A percentile compares a stretch with the other conserved stretches of the same genome.
These are phyloP conservation scores for Tetrahymena malaccensis DNA, from an alignment of 73 alveolate genomes.

Conservation along the genomic window DNA sequence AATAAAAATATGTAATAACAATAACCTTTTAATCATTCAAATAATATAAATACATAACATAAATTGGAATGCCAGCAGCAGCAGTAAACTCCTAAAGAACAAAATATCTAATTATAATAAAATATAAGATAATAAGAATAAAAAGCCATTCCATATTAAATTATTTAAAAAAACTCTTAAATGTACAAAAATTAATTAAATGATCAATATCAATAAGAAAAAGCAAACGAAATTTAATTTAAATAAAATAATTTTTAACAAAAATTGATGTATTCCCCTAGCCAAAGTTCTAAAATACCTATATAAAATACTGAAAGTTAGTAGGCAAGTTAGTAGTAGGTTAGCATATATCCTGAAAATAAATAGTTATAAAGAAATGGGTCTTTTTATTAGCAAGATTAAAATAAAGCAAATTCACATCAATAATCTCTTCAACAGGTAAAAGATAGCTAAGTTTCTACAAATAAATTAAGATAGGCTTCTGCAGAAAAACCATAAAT, in stretches of 20 bases:
- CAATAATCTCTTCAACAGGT: not conserved
- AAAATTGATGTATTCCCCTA: not conserved
- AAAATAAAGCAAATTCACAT: not conserved
- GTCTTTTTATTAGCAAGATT: not conserved
- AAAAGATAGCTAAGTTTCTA: not conserved
- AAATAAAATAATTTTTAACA: too few species aligned
- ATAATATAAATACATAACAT: too few species aligned
- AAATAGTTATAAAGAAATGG: too few species aligned
- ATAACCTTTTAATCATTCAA: not conserved
- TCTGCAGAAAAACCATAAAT: not conserved
- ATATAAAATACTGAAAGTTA: not conserved
- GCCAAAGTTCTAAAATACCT: not conserved
- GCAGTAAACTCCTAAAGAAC: not conserved
- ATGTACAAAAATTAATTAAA: too few species aligned
- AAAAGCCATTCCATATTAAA: not conserved
- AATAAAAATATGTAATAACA: not conserved
- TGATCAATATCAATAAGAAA: not conserved
- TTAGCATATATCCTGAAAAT: not conserved
- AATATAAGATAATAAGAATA: not conserved
- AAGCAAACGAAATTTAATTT: not conserved
- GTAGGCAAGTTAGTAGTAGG: not conserved
- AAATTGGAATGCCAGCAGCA: not conserved
- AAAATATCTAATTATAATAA: too few species aligned
- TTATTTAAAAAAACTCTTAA: too few species aligned
- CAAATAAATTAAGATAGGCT: not conserved